Conservation (phyloP, 805 yeast genomes). For the Schizosaccharomyces pombe region DNA sequence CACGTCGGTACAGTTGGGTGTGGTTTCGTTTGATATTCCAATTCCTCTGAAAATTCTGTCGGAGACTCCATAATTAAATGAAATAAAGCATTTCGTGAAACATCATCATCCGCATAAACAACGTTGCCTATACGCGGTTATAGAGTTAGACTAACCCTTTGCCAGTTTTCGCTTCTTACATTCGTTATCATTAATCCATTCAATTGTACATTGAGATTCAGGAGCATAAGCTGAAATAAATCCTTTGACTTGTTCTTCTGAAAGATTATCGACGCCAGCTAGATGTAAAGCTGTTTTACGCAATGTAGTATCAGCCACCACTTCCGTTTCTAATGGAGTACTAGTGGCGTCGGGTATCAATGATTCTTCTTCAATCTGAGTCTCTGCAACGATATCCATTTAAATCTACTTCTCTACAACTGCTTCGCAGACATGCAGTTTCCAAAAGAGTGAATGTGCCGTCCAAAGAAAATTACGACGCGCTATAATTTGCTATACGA, state of each 20-base stretch:
- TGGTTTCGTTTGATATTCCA: neutral
- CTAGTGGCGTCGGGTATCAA: too few species aligned
- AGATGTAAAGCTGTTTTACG: neutral
- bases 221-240: neutral
- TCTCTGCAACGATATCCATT: too few species aligned
- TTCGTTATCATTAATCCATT: neutral
- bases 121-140: neutral
- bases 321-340: too few species aligned
- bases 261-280: neutral
- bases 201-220: neutral
- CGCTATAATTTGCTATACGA: too few species aligned
- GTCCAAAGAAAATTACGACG: too few species aligned
- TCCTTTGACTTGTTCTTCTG: neutral
- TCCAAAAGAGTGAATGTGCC: too few species aligned
- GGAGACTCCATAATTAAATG: neutral
- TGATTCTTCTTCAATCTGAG: too few species aligned
- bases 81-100: neutral
- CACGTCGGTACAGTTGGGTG: neutral
- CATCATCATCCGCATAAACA: slow-evolving; percentile 2
- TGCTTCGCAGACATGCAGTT: too few species aligned
- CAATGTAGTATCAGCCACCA: neutral
- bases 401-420: too few species aligned
- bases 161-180: neutral
- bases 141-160: neutral
- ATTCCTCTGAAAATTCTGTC: neutral